phyloP scores from a whole-genome alignment of 768 basidiomycete species.

The Hortiboletus flavorubellus region DNA sequence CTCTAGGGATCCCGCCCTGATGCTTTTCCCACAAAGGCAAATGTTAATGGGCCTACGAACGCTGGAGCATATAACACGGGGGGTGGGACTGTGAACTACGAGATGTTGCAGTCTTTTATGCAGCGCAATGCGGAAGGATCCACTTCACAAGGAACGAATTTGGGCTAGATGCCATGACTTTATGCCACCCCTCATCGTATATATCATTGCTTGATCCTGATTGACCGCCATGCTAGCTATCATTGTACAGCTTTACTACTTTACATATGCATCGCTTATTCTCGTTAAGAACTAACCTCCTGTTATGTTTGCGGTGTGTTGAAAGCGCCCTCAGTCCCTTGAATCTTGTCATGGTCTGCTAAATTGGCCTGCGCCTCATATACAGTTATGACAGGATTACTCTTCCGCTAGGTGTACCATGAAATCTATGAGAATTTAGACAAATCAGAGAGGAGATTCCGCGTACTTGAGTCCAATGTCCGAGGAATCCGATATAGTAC shows the following conservation, averaged over 20 bases:
- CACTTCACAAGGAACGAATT: conserved; percentile 18
- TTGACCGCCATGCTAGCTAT: not conserved
- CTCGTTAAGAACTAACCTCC: not conserved
- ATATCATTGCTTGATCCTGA: not conserved
- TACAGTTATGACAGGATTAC: conserved; percentile 75
- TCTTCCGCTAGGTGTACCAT: conserved; percentile 55
- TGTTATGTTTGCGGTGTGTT: conserved; percentile 41
- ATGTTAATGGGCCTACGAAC: conserved; percentile 2
- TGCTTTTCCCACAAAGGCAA: conserved; percentile 10
- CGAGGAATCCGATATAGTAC: conserved; percentile 85
- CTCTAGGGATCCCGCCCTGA: not conserved
- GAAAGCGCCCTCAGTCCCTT: conserved; percentile 66
- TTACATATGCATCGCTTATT: conserved; percentile 10
- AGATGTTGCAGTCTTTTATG: conserved; percentile 48
- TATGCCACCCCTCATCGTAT: not conserved
- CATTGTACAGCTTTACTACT: conserved; percentile 6
- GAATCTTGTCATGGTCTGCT: conserved; percentile 85
- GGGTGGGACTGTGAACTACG: conserved; percentile 31
- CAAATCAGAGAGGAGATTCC: not conserved
- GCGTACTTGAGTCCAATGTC: conserved; percentile 74
- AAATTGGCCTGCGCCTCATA: conserved; percentile 87
- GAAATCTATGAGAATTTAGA: not conserved
- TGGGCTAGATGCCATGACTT: conserved; percentile 10
- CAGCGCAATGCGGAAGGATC: conserved; percentile 36
- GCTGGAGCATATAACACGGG: conserved; percentile 24